Evolutionary conservation across 1,284 basidiomycete species (phyloP).

Genomic region (Crucibulum parvulum): DNA sequence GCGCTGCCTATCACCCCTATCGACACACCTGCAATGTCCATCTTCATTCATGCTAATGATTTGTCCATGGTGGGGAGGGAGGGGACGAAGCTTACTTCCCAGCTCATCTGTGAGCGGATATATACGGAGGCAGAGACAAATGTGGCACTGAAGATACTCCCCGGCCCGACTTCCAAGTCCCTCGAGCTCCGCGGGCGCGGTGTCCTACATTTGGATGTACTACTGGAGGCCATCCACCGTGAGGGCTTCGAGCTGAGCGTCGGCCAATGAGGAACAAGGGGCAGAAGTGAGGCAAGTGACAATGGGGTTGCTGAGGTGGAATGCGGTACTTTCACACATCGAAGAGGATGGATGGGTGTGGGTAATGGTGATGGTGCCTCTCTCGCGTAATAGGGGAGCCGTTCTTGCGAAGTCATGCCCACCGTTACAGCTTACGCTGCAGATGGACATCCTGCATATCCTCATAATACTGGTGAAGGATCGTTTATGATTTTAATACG

Average conservation of each 20-base stretch:
- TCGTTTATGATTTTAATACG: too few species aligned
- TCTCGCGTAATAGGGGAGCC: too few species aligned
- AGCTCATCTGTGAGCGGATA: conserved; percentile 51
- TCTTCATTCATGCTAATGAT: conserved; percentile 52
- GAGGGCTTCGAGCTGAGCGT: conserved; percentile 53
- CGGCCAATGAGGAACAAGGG: conserved; percentile 36
- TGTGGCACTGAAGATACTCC: conserved; percentile 52
- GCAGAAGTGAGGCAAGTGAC: too few species aligned
- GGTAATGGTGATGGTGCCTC: too few species aligned
- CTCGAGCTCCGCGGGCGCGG: conserved; percentile 55
- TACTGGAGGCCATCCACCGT: conserved; percentile 51
- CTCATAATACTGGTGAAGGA: too few species aligned
- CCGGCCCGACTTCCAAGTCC: conserved; percentile 53
- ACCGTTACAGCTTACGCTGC: too few species aligned
- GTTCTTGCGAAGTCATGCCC: too few species aligned
- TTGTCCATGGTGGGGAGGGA: conserved; percentile 50
- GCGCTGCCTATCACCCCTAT: conserved; percentile 52
- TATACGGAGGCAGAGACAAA: conserved; percentile 56
- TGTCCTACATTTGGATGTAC: conserved; percentile 53
- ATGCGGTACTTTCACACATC: too few species aligned
- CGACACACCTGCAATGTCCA: conserved; percentile 55
- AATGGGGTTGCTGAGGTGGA: too few species aligned
- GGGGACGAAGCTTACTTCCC: conserved; percentile 53
- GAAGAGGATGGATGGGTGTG: too few species aligned
- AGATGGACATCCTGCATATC: too few species aligned